Percentiles rank a stretch among this genome's conserved stretches.
These are phyloP conservation scores for Boletus edulis DNA, from an alignment of 768 basidiomycete genomes.

Conservation along the genomic window DNA sequence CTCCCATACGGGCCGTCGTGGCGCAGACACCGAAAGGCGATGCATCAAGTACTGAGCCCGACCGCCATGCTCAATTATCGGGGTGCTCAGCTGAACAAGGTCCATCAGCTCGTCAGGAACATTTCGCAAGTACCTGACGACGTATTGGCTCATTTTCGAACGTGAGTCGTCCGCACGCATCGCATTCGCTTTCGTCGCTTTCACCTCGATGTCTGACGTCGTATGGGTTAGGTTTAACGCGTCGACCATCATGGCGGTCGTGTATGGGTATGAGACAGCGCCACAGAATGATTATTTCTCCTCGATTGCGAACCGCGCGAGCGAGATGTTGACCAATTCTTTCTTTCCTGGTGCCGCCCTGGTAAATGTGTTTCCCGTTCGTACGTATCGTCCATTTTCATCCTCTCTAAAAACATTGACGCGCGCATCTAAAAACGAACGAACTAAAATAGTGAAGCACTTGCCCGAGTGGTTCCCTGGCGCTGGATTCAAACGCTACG, in stretches of 20 bases:
- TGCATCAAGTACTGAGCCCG: constrained; percentile 36
- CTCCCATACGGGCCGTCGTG: constrained; percentile 37
- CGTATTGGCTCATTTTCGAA: constrained; percentile 24
- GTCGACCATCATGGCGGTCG: constrained; percentile 29
- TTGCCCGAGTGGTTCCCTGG: constrained; percentile 43
- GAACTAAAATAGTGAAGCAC: constrained; percentile 25
- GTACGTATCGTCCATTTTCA: constrained; percentile 13
- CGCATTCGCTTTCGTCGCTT: neutral
- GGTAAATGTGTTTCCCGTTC: constrained; percentile 30
- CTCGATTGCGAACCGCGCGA: constrained; percentile 29
- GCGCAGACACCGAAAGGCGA: constrained; percentile 36
- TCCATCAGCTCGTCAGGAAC: constrained; percentile 29
- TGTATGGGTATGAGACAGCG: constrained; percentile 31
- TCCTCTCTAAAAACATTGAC: neutral
- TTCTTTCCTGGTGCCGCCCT: constrained; percentile 30
- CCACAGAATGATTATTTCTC: constrained; percentile 29
- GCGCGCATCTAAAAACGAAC: neutral
- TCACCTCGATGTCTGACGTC: neutral
- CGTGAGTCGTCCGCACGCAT: constrained; percentile 1
- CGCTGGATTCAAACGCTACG: constrained; percentile 33
- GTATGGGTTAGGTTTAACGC: constrained; percentile 22
- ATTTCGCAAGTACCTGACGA: constrained; percentile 28
- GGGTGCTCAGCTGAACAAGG: constrained; percentile 31
- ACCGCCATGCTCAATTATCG: constrained; percentile 29
- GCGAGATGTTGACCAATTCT: constrained; percentile 24